phyloP scores from a whole-genome alignment of 148 eudicot species.

The Chenopodium berlandieri region DNA sequence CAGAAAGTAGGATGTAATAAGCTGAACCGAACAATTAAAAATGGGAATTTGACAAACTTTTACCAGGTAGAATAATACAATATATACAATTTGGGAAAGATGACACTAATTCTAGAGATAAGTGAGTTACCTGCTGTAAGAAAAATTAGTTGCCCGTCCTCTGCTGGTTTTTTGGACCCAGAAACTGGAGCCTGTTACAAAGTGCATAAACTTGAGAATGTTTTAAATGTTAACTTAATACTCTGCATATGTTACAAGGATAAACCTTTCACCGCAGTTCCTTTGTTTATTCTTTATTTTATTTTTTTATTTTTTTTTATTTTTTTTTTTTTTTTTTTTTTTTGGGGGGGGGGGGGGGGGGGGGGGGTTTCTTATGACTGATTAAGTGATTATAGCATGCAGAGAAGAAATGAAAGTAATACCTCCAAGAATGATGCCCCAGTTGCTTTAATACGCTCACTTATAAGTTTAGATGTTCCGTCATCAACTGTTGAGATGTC shows the following conservation, averaged over 20 bases:
- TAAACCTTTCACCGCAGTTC: not conserved
- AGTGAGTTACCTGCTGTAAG: slow-evolving; percentile 63
- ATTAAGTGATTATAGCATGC: not conserved
- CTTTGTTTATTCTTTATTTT: not conserved
- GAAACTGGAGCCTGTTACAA: slow-evolving; percentile 87
- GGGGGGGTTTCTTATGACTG: not conserved
- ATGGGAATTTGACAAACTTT: not conserved
- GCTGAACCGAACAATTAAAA: not conserved
- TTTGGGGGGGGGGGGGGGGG: not conserved
- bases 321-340: not conserved
- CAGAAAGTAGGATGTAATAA: not conserved
- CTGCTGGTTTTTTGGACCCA: slow-evolving; percentile 96
- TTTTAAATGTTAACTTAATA: no score
- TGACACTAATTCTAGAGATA: not conserved
- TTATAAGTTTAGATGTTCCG: slow-evolving; percentile 65
- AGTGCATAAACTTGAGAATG: slow-evolving; percentile 23
- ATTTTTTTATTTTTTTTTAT: not conserved
- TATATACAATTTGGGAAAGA: not conserved
- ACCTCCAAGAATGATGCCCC: slow-evolving; percentile 95
- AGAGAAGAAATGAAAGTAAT: not conserved
- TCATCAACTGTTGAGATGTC: slow-evolving; percentile 97
- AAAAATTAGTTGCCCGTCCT: slow-evolving; percentile 88
- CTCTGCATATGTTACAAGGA: no score
- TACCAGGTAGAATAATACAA: not conserved
- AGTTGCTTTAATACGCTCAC: slow-evolving; percentile 56